Base-by-base conservation (phyloP, 805 yeast genomes). In the Wickerhamomyces tratensis region DNA sequence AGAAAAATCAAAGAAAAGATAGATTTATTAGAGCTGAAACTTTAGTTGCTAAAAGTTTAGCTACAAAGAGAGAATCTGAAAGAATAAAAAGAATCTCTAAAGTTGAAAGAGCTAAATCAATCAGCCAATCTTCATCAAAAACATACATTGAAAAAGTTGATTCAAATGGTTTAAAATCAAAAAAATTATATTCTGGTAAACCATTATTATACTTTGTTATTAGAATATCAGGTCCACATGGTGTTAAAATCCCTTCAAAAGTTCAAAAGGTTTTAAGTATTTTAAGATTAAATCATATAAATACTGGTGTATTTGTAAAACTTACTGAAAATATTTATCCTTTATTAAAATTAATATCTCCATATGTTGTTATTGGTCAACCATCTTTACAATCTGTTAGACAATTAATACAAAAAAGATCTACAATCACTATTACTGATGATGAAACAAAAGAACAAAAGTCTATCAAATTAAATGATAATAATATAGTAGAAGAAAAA, bases 311-410 rank as follows among this genome's bases (percentile, higher is more conserved):
- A 4, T 85, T 85, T 57, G 69, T 83, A 51, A 82, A 79, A 58
- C 64, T 74, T 43, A 81, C 82, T 27, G 61, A 72, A 12, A 64
- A 73, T n/a, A 72, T 80, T 37, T 70, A 65, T 54, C 82, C 86
- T 37, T 68, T 83, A 41, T 65, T 85, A 55, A 81, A 77, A 57
- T 63, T 85, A 47, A 71, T 83, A 42, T 70, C 85, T 20, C 91
- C 93, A 40, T 84, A 82, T 56, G 69, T 83, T 40, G 82, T 82
- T 40, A 68, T 79, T 49, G 94, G 94, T 37, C 68, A 68, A 46
- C 94, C 94, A 44, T 77, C 86, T n/a, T 64, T 83, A 53, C 68
- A 75, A 25, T 78, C 88, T 3, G 76, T 84, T 43, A 78, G 93
- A 65, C 74, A 79, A 46, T 64, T 85, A 44, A 69, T 85, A 53